Percentiles rank a stretch among this genome's conserved stretches.
Evolutionary conservation across 805 yeast genomes (phyloP).

Genomic region (Ascoidea asiatica): DNA sequence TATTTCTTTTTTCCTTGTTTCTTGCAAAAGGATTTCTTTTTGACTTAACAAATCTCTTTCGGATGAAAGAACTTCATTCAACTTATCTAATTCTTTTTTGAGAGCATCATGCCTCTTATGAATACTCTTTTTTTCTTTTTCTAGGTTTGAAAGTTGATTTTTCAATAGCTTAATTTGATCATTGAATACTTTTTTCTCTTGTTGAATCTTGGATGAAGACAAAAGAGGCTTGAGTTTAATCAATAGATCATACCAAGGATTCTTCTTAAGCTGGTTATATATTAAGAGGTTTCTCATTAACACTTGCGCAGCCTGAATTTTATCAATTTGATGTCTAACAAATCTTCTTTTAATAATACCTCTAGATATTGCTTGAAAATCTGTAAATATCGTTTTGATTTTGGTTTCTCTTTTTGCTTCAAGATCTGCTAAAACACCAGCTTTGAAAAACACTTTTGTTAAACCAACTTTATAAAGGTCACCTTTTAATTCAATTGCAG

Average conservation of each 20-base stretch:
- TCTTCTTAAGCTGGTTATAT: slow-evolving; percentile 32
- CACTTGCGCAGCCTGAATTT: slow-evolving; percentile 57
- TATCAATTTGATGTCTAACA: slow-evolving; percentile 34
- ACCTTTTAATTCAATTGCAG: slow-evolving; percentile 56
- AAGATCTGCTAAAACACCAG: slow-evolving; percentile 87
- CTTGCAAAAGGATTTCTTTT: slow-evolving; percentile 31
- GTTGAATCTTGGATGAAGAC: slow-evolving; percentile 46
- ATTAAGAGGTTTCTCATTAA: slow-evolving; percentile 47
- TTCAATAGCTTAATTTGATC: slow-evolving; percentile 43
- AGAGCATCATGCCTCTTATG: slow-evolving; percentile 16
- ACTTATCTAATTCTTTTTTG: slow-evolving; percentile 16
- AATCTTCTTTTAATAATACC: slow-evolving; percentile 47
- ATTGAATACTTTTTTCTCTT: slow-evolving; percentile 33
- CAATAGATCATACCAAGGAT: slow-evolving; percentile 73
- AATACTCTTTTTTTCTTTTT: slow-evolving; percentile 17
- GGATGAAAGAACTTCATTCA: slow-evolving; percentile 21
- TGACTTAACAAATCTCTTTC: slow-evolving; percentile 30
- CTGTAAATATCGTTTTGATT: slow-evolving; percentile 38
- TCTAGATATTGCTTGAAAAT: slow-evolving; percentile 50
- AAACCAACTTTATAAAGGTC: slow-evolving; percentile 80
- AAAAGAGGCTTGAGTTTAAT: slow-evolving; percentile 64
- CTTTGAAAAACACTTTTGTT: slow-evolving; percentile 88
- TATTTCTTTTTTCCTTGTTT: slow-evolving; percentile 27
- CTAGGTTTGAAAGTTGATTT: slow-evolving; percentile 25
- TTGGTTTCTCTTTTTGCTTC: slow-evolving; percentile 66